A percentile compares a stretch with the other conserved stretches of the same genome.
Conservation (phyloP, 305 asterid genomes). For the Stenogyne calaminthoides region DNA sequence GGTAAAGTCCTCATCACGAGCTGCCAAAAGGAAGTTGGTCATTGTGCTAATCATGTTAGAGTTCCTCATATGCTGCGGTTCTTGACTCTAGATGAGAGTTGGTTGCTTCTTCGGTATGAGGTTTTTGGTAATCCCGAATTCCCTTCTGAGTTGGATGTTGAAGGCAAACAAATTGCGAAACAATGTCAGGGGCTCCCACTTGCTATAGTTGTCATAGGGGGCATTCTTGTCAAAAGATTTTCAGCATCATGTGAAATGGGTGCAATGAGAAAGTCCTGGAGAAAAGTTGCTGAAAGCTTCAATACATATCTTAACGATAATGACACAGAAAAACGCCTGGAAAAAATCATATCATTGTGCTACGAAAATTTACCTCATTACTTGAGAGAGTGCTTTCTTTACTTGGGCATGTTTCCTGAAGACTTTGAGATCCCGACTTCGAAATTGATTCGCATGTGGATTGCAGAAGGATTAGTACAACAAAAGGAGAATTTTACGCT, state of each 20-base stretch:
- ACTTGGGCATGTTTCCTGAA: slow-evolving; percentile 53
- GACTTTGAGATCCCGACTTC: slow-evolving; percentile 47
- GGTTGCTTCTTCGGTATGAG: slow-evolving; percentile 44
- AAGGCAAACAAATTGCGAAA: slow-evolving; percentile 32
- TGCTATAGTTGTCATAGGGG: slow-evolving; percentile 55
- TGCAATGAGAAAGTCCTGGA: slow-evolving; percentile 34
- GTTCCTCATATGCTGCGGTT: slow-evolving; percentile 39
- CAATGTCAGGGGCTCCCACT: slow-evolving; percentile 47
- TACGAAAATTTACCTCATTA: slow-evolving; percentile 45
- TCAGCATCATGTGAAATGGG: slow-evolving; percentile 17
- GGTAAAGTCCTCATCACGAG: slow-evolving; percentile 52
- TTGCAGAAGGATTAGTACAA: slow-evolving; percentile 61
- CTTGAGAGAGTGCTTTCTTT: slow-evolving; percentile 52
- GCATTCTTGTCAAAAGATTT: slow-evolving; percentile 38
- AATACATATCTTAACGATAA: background rate
- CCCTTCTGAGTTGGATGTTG: slow-evolving; percentile 33
- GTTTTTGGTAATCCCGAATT: slow-evolving; percentile 38
- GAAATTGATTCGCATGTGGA: slow-evolving; percentile 58
- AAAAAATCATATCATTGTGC: slow-evolving; percentile 39
- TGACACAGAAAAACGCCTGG: slow-evolving; percentile 26
- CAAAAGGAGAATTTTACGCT: slow-evolving; percentile 27
- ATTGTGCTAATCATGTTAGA: slow-evolving; percentile 15
- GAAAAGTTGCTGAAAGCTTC: slow-evolving; percentile 40
- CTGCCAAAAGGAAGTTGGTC: slow-evolving; percentile 35
- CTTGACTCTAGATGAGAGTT: slow-evolving; percentile 35